Evolutionary conservation across 352 stramenopile species (phyloP).

Genomic region (Phytophthora megakarya): DNA sequence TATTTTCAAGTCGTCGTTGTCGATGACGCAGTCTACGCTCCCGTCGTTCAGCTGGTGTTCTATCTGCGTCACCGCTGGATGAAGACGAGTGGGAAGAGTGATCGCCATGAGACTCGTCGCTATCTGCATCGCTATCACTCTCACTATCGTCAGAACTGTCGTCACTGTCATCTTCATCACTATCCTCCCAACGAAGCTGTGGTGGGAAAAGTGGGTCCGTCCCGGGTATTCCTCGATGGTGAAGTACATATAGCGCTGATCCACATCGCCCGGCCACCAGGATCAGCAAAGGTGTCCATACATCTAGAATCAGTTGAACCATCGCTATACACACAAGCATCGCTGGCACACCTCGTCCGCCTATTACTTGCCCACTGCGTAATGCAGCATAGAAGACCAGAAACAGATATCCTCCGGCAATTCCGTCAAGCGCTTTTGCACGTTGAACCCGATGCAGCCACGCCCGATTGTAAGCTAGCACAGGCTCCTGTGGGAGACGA

Average conservation of each 20-base stretch:
- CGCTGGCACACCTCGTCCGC: slow-evolving; percentile 39
- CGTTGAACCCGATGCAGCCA: slow-evolving; percentile 66
- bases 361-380: slow-evolving; percentile 62
- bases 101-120: slow-evolving; percentile 16
- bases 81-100: slow-evolving; percentile 38
- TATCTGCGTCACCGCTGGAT: slow-evolving; percentile 26
- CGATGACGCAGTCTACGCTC: slow-evolving; percentile 24
- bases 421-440: slow-evolving; percentile 59
- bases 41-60: slow-evolving; percentile 34
- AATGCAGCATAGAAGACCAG: slow-evolving; percentile 73
- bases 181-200: slow-evolving; percentile 65
- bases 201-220: slow-evolving; percentile 71
- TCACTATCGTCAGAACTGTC: slow-evolving; percentile 24
- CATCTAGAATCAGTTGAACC: slow-evolving; percentile 60
- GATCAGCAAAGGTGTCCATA: slow-evolving; percentile 70
- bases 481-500: slow-evolving; percentile 48
- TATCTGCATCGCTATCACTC: slow-evolving; percentile 24
- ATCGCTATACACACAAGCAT: slow-evolving; percentile 52
- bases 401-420: slow-evolving; percentile 66
- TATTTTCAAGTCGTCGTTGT: slow-evolving; percentile 23
- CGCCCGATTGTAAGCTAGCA: slow-evolving; percentile 67
- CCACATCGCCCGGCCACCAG: slow-evolving; percentile 69
- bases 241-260: slow-evolving; percentile 51
- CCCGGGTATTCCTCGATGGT: slow-evolving; percentile 56
- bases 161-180: slow-evolving; percentile 38